These are phyloP conservation scores for Penicillium sp. DNA, from an alignment of 2,329 filamentous ascomycete genomes.

Conservation along the genomic window DNA sequence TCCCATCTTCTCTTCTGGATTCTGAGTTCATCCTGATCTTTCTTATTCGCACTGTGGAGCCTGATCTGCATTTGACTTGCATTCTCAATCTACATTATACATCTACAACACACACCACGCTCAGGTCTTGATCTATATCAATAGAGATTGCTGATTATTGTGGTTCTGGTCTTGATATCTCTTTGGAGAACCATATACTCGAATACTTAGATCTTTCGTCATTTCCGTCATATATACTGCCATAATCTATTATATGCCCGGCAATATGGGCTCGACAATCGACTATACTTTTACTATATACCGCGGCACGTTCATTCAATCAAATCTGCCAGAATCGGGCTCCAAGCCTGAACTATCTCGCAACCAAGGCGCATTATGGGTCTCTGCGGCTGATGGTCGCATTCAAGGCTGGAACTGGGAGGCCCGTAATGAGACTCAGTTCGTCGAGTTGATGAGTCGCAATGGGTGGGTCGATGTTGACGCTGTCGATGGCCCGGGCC, in stretches of 20 bases:
- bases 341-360: slow-evolving; percentile 53
- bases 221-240: background rate
- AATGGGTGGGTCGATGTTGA: slow-evolving; percentile 34
- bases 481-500: slow-evolving; percentile 8
- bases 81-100: background rate
- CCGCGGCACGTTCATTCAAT: slow-evolving; percentile 61
- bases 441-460: slow-evolving; percentile 29
- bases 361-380: slow-evolving; percentile 49
- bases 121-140: background rate
- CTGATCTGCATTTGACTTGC: background rate
- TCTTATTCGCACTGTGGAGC: background rate
- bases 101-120: background rate
- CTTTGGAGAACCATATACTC: background rate
- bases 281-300: slow-evolving; percentile 49
- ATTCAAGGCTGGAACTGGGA: slow-evolving; percentile 39
- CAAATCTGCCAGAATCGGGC: slow-evolving; percentile 31
- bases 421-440: slow-evolving; percentile 23
- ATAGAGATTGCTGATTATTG: background rate
- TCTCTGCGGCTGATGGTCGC: slow-evolving; percentile 33
- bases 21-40: background rate
- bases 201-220: background rate
- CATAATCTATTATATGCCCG: background rate
- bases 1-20: background rate
- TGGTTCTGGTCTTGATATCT: background rate
- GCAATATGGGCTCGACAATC: slow-evolving; percentile 12